Evolutionary conservation across 2,329 filamentous ascomycete genomes (phyloP).

Genomic region (Hymenoscyphus occultus): DNA sequence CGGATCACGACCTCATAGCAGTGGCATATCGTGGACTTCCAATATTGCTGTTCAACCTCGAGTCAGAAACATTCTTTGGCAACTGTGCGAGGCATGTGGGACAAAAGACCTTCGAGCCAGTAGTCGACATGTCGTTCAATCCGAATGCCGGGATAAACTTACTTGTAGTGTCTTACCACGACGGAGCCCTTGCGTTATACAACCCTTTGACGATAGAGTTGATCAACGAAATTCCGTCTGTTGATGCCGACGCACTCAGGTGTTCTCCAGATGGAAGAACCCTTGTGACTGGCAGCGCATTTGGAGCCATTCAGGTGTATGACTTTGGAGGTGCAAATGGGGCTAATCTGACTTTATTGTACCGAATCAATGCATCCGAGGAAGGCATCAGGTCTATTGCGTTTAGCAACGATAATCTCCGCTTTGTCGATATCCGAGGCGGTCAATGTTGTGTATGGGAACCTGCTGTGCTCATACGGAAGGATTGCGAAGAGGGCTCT

Average conservation of each 20-base stretch:
- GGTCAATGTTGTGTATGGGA: conserved; percentile 39
- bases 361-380: conserved; percentile 34
- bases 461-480: conserved; percentile 34
- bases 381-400: conserved; percentile 32
- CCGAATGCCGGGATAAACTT: conserved; percentile 13
- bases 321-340: conserved; percentile 23
- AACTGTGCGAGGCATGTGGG: conserved; percentile 20
- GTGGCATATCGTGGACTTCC: conserved; percentile 14
- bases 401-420: conserved; percentile 36
- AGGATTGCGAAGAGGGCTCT: conserved; percentile 28
- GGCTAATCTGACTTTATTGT: conserved; percentile 25
- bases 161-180: conserved; percentile 9
- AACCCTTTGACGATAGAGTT: conserved; percentile 8
- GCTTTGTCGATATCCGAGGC: conserved; percentile 37
- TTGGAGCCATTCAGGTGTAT: conserved; percentile 30
- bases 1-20: conserved; percentile 9
- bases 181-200: conserved; percentile 15
- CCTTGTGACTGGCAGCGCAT: conserved; percentile 27
- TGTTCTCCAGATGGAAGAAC: conserved; percentile 21
- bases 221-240: not conserved
- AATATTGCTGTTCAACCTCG: conserved; percentile 21
- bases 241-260: conserved; percentile 17
- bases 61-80: conserved; percentile 25
- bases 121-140: conserved; percentile 26
- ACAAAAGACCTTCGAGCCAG: conserved; percentile 15